Conservation (phyloP, 1,139 yeast species). For the Kodamaea sp. region DNA sequence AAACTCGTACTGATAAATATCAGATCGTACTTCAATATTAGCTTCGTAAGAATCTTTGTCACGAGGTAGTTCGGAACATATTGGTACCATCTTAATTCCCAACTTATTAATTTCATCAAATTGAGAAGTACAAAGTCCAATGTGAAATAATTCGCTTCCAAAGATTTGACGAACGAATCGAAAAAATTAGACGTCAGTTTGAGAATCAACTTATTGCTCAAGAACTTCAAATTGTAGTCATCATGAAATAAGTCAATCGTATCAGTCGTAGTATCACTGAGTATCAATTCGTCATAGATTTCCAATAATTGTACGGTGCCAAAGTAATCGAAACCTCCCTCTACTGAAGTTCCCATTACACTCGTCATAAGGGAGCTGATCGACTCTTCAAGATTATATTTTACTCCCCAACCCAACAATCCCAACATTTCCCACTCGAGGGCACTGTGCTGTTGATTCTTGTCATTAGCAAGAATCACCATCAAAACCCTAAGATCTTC, state of each 20-base stretch:
- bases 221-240: constrained; percentile 29
- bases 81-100: constrained; percentile 48
- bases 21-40: constrained; percentile 33
- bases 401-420: constrained; percentile 42
- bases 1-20: constrained; percentile 33
- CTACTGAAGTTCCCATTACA: constrained; percentile 33
- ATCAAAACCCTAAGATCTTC: constrained; percentile 40
- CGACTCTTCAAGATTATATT: constrained; percentile 40
- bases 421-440: constrained; percentile 48
- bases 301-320: constrained; percentile 39
- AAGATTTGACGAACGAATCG: constrained; percentile 24
- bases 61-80: constrained; percentile 36
- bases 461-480: constrained; percentile 24
- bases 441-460: constrained; percentile 40
- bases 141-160: constrained; percentile 32
- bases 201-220: constrained; percentile 38
- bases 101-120: constrained; percentile 37
- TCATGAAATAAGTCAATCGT: constrained; percentile 35
- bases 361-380: constrained; percentile 44
- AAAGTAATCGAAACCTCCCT: constrained; percentile 43
- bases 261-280: constrained; percentile 32
- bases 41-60: constrained; percentile 28
- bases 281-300: constrained; percentile 43
- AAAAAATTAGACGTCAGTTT: constrained; percentile 23
- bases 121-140: constrained; percentile 38